phyloP scores from a whole-genome alignment of 2,329 filamentous ascomycete genomes.

The Aspergillus amoenus region DNA sequence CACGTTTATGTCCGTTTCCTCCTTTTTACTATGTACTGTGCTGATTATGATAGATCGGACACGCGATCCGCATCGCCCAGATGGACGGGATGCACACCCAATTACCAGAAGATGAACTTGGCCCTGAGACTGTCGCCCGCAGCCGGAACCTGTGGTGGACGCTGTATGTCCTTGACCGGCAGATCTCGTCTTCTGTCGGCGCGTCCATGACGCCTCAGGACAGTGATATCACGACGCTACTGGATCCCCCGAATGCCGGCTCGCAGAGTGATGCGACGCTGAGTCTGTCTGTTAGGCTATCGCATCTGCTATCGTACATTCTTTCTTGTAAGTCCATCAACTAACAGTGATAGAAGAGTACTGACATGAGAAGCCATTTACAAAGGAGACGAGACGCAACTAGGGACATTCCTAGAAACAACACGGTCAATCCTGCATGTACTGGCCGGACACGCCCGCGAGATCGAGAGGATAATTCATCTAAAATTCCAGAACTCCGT shows the following conservation, averaged over 20 bases:
- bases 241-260: neutral
- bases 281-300: conserved; percentile 17
- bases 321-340: conserved; percentile 30
- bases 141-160: conserved; percentile 30
- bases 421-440: conserved; percentile 39
- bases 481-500: conserved; percentile 36
- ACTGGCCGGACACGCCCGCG: conserved; percentile 38
- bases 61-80: conserved; percentile 28
- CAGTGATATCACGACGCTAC: conserved; percentile 22
- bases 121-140: conserved; percentile 23
- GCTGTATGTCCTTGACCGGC: conserved; percentile 28
- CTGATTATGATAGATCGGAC: conserved; percentile 21
- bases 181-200: conserved; percentile 28
- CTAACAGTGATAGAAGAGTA: too few relatives aligned
- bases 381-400: conserved; percentile 34
- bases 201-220: conserved; percentile 29
- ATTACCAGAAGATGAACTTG: conserved; percentile 25
- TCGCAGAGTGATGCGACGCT: conserved; percentile 1
- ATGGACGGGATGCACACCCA: conserved; percentile 30
- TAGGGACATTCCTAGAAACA: conserved; percentile 37
- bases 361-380: conserved; percentile 29
- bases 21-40: neutral
- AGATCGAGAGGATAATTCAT: conserved; percentile 39
- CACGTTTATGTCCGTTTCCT: conserved; percentile 38
- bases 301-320: conserved; percentile 37